A percentile compares a stretch with the other conserved stretches of the same genome.
These are phyloP conservation scores for Nothophoma quercina DNA, from an alignment of 2,329 filamentous ascomycete species.

Conservation along the genomic window DNA sequence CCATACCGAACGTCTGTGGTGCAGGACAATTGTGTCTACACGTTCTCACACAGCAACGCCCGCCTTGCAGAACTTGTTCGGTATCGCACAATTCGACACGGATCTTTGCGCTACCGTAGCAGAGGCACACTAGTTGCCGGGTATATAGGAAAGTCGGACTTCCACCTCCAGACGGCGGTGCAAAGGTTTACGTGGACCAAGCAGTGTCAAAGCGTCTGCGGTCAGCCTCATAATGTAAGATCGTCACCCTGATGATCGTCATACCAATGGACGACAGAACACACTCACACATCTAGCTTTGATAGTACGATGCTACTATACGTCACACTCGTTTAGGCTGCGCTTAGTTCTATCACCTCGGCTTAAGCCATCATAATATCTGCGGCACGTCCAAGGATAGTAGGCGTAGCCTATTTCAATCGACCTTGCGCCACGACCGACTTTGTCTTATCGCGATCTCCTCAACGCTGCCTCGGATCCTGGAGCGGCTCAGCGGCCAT, in stretches of 20 bases:
- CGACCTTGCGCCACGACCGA: neutral
- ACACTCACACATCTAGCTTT: neutral
- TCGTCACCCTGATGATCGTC: slow-evolving; percentile 4
- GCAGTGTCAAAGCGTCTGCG: slow-evolving; percentile 13
- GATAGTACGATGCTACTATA: neutral
- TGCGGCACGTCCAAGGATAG: neutral
- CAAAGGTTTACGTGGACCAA: slow-evolving; percentile 17
- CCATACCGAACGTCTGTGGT: neutral
- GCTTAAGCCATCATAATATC: neutral
- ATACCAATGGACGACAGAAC: slow-evolving; percentile 5
- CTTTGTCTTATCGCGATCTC: too few relatives aligned
- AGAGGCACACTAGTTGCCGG: neutral
- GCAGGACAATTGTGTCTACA: neutral
- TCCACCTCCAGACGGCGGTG: slow-evolving; percentile 8
- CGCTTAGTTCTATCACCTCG: neutral
- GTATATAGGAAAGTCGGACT: neutral
- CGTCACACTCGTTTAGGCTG: neutral
- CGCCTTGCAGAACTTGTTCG: neutral
- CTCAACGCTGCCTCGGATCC: too few relatives aligned
- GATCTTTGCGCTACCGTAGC: neutral
- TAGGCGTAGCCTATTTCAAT: too few relatives aligned
- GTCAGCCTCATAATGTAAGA: slow-evolving; percentile 14
- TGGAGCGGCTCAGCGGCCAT: too few relatives aligned
- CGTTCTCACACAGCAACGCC: neutral
- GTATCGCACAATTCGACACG: neutral